phyloP scores from a whole-genome alignment of 2,329 filamentous ascomycete genomes.

The Monosporascus sp. region DNA sequence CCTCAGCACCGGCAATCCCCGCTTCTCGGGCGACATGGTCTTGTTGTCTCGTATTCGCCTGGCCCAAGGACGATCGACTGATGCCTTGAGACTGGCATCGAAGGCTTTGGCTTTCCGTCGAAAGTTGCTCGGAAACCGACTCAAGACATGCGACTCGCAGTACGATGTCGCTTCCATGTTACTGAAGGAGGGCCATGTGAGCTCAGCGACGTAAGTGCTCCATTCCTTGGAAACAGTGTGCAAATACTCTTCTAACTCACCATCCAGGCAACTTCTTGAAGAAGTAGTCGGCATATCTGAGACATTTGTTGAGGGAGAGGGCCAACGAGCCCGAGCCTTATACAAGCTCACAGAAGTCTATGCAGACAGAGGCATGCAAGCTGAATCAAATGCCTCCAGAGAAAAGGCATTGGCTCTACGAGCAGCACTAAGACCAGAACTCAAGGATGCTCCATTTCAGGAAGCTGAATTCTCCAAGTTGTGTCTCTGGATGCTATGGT shows the following conservation, averaged over 20 bases:
- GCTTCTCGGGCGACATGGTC: conserved; percentile 23
- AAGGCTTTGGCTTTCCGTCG: conserved; percentile 19
- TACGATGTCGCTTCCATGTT: conserved; percentile 19
- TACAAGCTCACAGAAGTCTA: conserved; percentile 16
- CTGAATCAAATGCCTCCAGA: neutral
- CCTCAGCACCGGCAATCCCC: conserved; percentile 24
- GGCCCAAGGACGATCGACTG: conserved; percentile 13
- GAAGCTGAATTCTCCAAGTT: conserved; percentile 16
- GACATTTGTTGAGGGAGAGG: conserved; percentile 17
- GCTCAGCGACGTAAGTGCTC: conserved; percentile 17
- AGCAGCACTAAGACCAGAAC: conserved; percentile 7
- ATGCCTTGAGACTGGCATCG: conserved; percentile 16
- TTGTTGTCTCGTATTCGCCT: conserved; percentile 21
- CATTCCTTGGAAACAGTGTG: conserved; percentile 1
- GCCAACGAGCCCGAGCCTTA: conserved; percentile 17
- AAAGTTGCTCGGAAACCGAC: conserved; percentile 17
- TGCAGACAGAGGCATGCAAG: neutral
- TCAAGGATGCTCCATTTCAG: conserved; percentile 13
- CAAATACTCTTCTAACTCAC: conserved; percentile 1
- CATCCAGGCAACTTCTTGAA: conserved; percentile 12
- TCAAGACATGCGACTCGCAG: conserved; percentile 19
- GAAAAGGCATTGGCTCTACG: conserved; percentile 10
- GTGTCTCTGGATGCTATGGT: conserved; percentile 17
- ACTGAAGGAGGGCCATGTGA: conserved; percentile 8
- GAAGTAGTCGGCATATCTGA: conserved; percentile 17